These are phyloP conservation scores for Pichia sp. DNA, from an alignment of 1,139 yeast species.

Conservation along the genomic window DNA sequence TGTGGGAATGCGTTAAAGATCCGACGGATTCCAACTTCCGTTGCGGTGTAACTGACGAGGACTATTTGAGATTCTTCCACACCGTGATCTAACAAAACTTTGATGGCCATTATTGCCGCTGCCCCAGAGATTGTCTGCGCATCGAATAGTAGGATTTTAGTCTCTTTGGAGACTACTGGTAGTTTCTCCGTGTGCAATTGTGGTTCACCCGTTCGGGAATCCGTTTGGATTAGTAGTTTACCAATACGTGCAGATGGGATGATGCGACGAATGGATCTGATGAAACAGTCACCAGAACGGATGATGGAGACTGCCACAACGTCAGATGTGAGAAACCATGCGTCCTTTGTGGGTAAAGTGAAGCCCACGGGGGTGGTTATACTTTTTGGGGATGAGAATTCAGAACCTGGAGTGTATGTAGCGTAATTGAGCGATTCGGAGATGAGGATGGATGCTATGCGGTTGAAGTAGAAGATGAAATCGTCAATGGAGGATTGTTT, in stretches of 20 bases:
- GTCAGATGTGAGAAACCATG: constrained; percentile 39
- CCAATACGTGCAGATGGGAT: constrained; percentile 78
- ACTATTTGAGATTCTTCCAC: constrained; percentile 58
- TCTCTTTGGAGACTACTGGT: constrained; percentile 26
- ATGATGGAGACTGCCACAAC: constrained; percentile 72
- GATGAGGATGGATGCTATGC: constrained; percentile 65
- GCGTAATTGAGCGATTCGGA: constrained; percentile 56
- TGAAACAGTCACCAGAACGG: constrained; percentile 90
- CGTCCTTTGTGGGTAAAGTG: constrained; percentile 23
- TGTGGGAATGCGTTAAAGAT: constrained; percentile 59
- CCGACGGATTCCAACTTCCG: constrained; percentile 75
- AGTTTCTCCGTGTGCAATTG: constrained; percentile 73
- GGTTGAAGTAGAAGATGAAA: constrained; percentile 78
- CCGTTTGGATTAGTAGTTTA: constrained; percentile 79
- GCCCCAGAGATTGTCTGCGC: constrained; percentile 91
- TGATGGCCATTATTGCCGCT: constrained; percentile 90
- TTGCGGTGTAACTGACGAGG: constrained; percentile 66
- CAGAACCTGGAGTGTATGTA: constrained; percentile 23
- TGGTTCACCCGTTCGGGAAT: constrained; percentile 87
- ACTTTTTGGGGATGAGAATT: constrained; percentile 9
- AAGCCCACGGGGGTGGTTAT: constrained; percentile 42
- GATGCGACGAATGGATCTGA: constrained; percentile 65
- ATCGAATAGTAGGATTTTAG: constrained; percentile 63
- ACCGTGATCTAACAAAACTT: constrained; percentile 77
- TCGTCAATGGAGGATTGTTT: constrained; percentile 55